phyloP scores from a whole-genome alignment of 2,329 filamentous ascomycete species.

The Microdochium bolleyi region DNA sequence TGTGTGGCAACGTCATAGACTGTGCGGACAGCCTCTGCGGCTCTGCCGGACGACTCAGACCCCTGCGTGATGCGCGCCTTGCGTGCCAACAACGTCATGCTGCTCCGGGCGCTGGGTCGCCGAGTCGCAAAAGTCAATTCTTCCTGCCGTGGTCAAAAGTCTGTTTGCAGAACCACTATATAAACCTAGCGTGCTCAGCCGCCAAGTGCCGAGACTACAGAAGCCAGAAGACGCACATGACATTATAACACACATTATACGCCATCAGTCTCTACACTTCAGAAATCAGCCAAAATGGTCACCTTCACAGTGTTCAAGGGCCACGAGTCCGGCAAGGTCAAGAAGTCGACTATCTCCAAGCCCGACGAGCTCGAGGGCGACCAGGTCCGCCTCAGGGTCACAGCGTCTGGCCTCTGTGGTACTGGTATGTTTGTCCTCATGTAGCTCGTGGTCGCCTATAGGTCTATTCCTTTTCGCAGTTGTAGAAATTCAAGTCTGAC shows the following conservation, averaged over 20 bases:
- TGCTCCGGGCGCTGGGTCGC: background rate
- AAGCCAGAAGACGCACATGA: too few species aligned
- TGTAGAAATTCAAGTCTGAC: constrained; percentile 25
- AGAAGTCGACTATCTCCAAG: constrained; percentile 37
- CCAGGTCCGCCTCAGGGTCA: constrained; percentile 55
- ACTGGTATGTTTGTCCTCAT: constrained; percentile 37
- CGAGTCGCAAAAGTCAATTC: background rate
- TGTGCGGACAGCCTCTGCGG: background rate
- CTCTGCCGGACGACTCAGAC: background rate
- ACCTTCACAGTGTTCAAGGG: constrained; percentile 58
- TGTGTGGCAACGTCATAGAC: background rate
- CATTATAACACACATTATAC: too few species aligned
- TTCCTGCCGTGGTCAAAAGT: too few species aligned
- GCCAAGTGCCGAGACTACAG: too few species aligned
- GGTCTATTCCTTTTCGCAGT: background rate
- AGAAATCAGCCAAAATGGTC: constrained; percentile 9
- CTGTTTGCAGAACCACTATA: background rate
- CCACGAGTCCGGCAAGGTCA: constrained; percentile 46
- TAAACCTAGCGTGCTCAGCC: too few species aligned
- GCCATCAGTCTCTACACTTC: too few species aligned
- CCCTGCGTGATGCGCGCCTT: background rate
- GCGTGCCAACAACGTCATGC: background rate
- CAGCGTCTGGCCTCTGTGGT: constrained; percentile 59
- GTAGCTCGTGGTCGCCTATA: too few species aligned
- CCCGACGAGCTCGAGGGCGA: constrained; percentile 35